These are phyloP conservation scores for Collybia mongolica DNA, from an alignment of 768 basidiomycete species.

Conservation along the genomic window DNA sequence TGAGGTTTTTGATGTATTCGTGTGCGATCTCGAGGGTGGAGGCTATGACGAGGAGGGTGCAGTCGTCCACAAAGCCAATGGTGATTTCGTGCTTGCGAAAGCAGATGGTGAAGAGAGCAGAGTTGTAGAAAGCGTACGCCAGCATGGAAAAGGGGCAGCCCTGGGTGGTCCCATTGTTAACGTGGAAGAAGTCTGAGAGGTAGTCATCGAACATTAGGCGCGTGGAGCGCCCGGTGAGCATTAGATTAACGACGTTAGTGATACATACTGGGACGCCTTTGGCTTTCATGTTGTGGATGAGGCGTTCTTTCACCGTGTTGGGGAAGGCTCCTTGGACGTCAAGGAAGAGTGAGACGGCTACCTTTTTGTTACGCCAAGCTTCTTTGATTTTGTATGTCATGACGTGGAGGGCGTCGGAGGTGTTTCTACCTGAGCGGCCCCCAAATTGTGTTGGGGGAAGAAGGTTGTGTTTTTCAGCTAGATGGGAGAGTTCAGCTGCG, in stretches of 20 bases:
- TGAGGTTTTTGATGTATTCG: slow-evolving; percentile 19
- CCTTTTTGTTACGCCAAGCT: no score
- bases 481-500: neutral
- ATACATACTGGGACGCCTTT: no score
- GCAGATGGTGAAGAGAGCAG: no score
- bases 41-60: slow-evolving; percentile 19
- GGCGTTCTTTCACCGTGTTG: neutral
- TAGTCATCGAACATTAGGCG: neutral
- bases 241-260: no score
- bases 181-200: slow-evolving; percentile 13
- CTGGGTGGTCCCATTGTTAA: slow-evolving; percentile 24
- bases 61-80: slow-evolving; percentile 30
- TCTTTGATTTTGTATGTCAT: no score
- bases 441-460: neutral
- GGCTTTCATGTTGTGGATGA: neutral
- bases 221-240: neutral
- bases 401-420: no score
- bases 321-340: slow-evolving; percentile 1
- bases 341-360: neutral
- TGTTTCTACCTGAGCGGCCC: neutral
- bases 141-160: slow-evolving; percentile 23
- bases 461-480: neutral
- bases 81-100: slow-evolving; percentile 15
- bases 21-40: neutral
- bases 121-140: neutral